Evolutionary conservation across 306 rosid species (phyloP).

Genomic region (barrel medic (Medicago truncatula)): MtrunA17r5.0-ANR NC_053049.1:14567501-14568000

Average conservation of each 20-base stretch:
- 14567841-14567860: constrained; percentile 48
- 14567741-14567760: not conserved
- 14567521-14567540: too few species aligned
- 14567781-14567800: constrained; percentile 58
- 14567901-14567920: not conserved
- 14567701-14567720: not conserved
- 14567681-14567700: not conserved
- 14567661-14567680: too few species aligned
- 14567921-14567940: constrained; percentile 54
- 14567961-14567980: constrained; percentile 45
- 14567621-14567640: too few species aligned
- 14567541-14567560: too few species aligned
- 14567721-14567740: not conserved
- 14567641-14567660: too few species aligned
- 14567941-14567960: constrained; percentile 58
- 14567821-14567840: constrained; percentile 44
- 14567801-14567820: constrained; percentile 38
- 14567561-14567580: too few species aligned
- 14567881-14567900: not conserved
- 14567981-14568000: constrained; percentile 65
- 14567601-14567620: too few species aligned
- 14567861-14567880: constrained; percentile 24
- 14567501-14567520: too few species aligned
- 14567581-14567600: too few species aligned
- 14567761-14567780: constrained; percentile 58